Percentiles rank a stretch among this genome's conserved stretches.
Conservation (phyloP, 441 rosid species). For the Adansonia rubrostipa region DNA sequence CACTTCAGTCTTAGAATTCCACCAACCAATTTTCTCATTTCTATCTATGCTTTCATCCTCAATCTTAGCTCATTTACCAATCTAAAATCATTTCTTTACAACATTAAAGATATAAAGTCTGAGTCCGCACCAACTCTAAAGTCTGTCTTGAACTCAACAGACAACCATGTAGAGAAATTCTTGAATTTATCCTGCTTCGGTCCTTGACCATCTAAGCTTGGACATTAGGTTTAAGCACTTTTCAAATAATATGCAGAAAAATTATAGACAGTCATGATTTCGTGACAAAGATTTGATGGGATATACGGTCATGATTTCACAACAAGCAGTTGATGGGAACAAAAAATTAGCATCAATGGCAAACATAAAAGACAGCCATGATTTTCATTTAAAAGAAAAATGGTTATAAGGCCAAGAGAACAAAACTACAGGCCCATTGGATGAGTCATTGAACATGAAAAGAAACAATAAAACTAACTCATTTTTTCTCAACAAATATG, state of each 20-base stretch:
- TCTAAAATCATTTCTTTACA: conserved; percentile 10
- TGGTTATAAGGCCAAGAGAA: neutral
- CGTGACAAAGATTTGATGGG: neutral
- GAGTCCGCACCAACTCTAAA: neutral
- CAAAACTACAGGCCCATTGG: neutral
- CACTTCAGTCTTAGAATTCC: neutral
- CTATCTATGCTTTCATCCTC: neutral
- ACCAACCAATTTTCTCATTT: conserved; percentile 13
- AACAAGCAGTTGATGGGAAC: too few relatives aligned
- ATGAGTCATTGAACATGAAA: neutral
- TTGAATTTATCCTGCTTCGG: neutral
- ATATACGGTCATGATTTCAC: too few relatives aligned
- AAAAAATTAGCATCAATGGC: neutral
- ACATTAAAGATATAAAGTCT: neutral
- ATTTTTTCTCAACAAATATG: neutral
- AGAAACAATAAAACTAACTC: neutral
- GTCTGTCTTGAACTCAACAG: conserved; percentile 13
- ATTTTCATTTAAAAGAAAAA: neutral
- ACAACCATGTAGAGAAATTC: neutral
- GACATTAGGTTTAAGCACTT: neutral
- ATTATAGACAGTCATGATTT: neutral
- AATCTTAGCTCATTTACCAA: conserved; percentile 1
- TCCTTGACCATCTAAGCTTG: neutral
- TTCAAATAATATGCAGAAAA: neutral
- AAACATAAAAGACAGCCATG: neutral